Evolutionary conservation across 805 yeast species (phyloP).

Genomic region (Lachancea quebecensis): DNA sequence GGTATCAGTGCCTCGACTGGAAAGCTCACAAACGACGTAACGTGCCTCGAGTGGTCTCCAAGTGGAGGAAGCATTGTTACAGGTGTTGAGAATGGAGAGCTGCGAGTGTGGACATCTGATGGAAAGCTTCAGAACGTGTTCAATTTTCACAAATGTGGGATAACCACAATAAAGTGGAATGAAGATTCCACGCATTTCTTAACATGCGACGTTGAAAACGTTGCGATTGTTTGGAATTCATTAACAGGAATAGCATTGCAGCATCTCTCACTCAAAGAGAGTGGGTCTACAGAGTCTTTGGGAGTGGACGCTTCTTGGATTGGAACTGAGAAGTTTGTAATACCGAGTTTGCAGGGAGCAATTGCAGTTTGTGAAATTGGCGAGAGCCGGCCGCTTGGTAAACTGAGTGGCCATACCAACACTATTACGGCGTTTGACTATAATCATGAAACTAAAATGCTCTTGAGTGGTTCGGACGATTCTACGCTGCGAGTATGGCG

Average conservation of each 20-base stretch:
- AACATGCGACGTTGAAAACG: slow-evolving; percentile 52
- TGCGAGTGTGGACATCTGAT: slow-evolving; percentile 70
- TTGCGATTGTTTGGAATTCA: slow-evolving; percentile 61
- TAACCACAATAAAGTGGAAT: slow-evolving; percentile 57
- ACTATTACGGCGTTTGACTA: slow-evolving; percentile 51
- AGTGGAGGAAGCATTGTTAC: slow-evolving; percentile 57
- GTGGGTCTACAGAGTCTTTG: slow-evolving; percentile 16
- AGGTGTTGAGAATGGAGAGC: slow-evolving; percentile 61
- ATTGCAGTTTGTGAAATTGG: slow-evolving; percentile 50
- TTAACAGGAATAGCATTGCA: slow-evolving; percentile 43
- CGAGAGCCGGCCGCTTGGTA: slow-evolving; percentile 42
- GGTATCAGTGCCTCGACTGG: slow-evolving; percentile 20
- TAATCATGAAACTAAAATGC: slow-evolving; percentile 42
- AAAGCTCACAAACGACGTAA: slow-evolving; percentile 23
- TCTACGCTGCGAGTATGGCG: slow-evolving; percentile 68
- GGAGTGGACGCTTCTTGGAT: slow-evolving; percentile 71
- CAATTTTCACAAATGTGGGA: slow-evolving; percentile 47
- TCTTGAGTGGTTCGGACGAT: slow-evolving; percentile 78
- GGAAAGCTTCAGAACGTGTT: slow-evolving; percentile 57
- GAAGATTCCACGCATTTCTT: slow-evolving; percentile 45
- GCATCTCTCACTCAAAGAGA: slow-evolving; percentile 35
- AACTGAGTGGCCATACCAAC: slow-evolving; percentile 58
- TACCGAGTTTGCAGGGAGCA: slow-evolving; percentile 53
- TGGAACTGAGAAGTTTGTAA: slow-evolving; percentile 57
- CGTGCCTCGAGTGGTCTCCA: slow-evolving; percentile 55